These are phyloP conservation scores for Suillus fuscotomentosus DNA, from an alignment of 768 basidiomycete species.

Conservation along the genomic window DNA sequence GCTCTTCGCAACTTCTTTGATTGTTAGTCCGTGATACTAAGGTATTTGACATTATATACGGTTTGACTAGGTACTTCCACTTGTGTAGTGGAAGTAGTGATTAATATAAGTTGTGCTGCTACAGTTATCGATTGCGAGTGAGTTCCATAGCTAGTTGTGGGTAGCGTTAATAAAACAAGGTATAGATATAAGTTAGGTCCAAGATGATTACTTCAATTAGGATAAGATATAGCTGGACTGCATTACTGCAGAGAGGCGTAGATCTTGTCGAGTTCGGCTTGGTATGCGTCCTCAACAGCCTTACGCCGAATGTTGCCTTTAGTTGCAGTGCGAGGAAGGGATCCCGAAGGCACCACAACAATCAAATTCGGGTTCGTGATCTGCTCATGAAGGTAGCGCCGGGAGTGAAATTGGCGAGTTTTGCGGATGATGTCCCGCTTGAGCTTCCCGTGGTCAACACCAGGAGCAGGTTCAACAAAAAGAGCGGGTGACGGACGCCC, in stretches of 20 bases:
- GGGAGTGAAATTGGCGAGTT: slow-evolving; percentile 68
- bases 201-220: background rate
- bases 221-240: background rate
- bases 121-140: background rate
- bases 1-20: background rate
- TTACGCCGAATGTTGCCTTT: slow-evolving; percentile 81
- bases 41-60: background rate
- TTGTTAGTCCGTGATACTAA: background rate
- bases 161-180: background rate
- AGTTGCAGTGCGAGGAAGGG: slow-evolving; percentile 74
- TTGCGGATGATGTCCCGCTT: slow-evolving; percentile 73
- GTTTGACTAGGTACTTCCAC: background rate
- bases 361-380: slow-evolving; percentile 65
- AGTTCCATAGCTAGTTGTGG: background rate
- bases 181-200: slow-evolving; percentile 19
- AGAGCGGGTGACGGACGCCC: slow-evolving; percentile 75
- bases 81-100: slow-evolving; percentile 1
- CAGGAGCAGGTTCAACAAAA: slow-evolving; percentile 63
- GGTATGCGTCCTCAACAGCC: slow-evolving; percentile 70
- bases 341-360: slow-evolving; percentile 60
- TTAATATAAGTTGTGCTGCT: background rate
- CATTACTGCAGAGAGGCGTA: slow-evolving; percentile 36
- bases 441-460: slow-evolving; percentile 55
- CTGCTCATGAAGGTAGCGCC: slow-evolving; percentile 78
- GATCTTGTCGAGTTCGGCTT: slow-evolving; percentile 54